Conservation (phyloP, 805 yeast genomes). For the Ogataea wickerhamii region DNA sequence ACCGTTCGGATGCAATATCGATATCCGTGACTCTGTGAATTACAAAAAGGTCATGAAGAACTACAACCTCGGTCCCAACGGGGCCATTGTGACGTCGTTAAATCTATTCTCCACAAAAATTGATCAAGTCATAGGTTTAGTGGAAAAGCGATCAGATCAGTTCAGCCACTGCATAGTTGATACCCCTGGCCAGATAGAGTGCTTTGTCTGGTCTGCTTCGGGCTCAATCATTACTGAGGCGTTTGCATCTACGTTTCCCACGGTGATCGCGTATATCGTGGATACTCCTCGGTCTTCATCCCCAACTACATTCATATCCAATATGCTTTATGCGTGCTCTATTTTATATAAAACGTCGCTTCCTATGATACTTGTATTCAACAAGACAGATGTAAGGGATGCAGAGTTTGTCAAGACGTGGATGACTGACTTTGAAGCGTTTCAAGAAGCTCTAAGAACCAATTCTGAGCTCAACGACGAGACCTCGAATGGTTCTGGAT, state of each 20-base stretch:
- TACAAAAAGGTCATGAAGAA: conserved; percentile 96
- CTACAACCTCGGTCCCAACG: conserved; percentile 93
- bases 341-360: conserved; percentile 91
- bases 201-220: conserved; percentile 97
- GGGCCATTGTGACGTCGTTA: conserved; percentile 94
- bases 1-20: conserved; percentile 94
- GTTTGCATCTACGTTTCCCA: conserved; percentile 92
- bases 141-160: conserved; percentile 67
- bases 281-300: conserved; percentile 94
- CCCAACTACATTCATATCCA: conserved; percentile 96
- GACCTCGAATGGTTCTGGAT: conserved; percentile 66
- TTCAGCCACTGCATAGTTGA: conserved; percentile 78
- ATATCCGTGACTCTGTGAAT: conserved; percentile 92
- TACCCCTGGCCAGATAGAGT: conserved; percentile 98
- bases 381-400: conserved; percentile 85
- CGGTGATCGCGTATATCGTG: conserved; percentile 90
- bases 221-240: conserved; percentile 97
- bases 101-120: conserved; percentile 92
- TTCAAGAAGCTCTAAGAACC: conserved; percentile 70
- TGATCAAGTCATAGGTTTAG: conserved; percentile 85
- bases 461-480: conserved; percentile 66
- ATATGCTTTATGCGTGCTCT: conserved; percentile 97
- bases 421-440: conserved; percentile 95
- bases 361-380: conserved; percentile 95
- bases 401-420: conserved; percentile 90